A percentile compares a stretch with the other conserved stretches of the same genome.
Conservation (phyloP, 192 early-diverging fungal species). For the Glomus cerebriforme region DNA sequence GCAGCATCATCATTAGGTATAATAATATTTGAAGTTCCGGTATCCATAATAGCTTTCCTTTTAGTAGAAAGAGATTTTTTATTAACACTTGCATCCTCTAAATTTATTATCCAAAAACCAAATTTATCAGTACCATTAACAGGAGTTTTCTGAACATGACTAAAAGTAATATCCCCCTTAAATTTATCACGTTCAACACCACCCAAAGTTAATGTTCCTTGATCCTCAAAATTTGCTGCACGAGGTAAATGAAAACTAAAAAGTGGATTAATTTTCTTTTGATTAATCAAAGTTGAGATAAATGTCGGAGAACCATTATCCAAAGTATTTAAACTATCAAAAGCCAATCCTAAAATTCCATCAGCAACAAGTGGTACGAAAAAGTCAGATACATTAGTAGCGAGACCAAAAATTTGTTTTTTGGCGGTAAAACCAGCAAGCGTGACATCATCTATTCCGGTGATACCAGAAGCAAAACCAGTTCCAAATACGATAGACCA, state of each 20-base stretch:
- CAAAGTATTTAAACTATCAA: slow-evolving; percentile 37
- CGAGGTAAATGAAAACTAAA: slow-evolving; percentile 62
- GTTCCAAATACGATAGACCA: slow-evolving; percentile 41
- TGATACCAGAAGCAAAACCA: slow-evolving; percentile 39
- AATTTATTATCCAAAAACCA: neutral
- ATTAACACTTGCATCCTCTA: neutral
- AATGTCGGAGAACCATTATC: slow-evolving; percentile 37
- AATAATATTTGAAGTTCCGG: slow-evolving; percentile 57
- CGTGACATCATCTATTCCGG: slow-evolving; percentile 34
- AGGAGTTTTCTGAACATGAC: neutral
- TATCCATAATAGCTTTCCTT: slow-evolving; percentile 50
- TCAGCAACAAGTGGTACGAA: slow-evolving; percentile 54
- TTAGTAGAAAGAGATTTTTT: neutral
- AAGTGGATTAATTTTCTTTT: slow-evolving; percentile 52
- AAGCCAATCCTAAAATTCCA: slow-evolving; percentile 61
- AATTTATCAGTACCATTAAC: neutral
- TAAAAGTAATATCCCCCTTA: neutral
- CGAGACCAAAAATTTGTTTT: slow-evolving; percentile 42
- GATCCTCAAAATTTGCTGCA: neutral
- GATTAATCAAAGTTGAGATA: slow-evolving; percentile 52
- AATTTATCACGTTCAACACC: neutral
- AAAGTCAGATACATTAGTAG: slow-evolving; percentile 46
- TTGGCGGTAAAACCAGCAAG: slow-evolving; percentile 27
- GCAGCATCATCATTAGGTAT: slow-evolving; percentile 38
- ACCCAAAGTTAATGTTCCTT: neutral